Evolutionary conservation across 345 rosid genomes (phyloP), one percentile per base, ranked within the genome.

Genomic region (Xanthoceras sorbifolium): DNA sequence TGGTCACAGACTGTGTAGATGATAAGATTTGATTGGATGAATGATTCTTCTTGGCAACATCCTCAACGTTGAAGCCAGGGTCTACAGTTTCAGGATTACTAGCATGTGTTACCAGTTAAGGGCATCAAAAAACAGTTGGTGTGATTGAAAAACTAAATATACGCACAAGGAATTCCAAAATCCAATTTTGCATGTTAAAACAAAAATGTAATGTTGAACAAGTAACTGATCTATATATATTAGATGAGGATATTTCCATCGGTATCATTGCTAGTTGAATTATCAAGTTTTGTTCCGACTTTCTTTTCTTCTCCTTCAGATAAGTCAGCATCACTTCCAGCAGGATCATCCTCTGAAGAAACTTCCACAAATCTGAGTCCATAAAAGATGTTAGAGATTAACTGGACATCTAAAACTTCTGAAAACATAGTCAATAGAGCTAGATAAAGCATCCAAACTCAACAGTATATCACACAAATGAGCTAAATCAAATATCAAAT

Each of bases 321-420:
- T 54, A 50, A 70, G 74, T 82, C 84, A 36, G 31, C 79, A 71
- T 84, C 91, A 77, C 85, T 87, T 80, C 80, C 63, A 67, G 17
- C 82, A 65, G 91, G 75, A 69, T 87, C 87, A 71, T 79, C 91
- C 26, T 85, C 92, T 23, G 96, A 86, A 23, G 94, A 89, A 72
- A 76, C 69, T 67, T 93, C 99, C 42, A 82, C 80, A 84, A 83
- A 92, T 77, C 98, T 95, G 88, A 46, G 73, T 60, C 66, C 78
- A 40, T 18, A 38, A 72, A 77, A 60, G 64, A 42, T n/a, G 29
- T 38, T n/a, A 9, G 42, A 77, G 23, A 54, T 52, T 9, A 48
- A 32, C 9, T 50, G 42, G 61, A 42, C 57, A 50, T 34, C 60
- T 38, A 67, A 57, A 29, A 70, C 23, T 46, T 32, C 57, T 73